phyloP scores from a whole-genome alignment of 345 rosid genomes.

The Noccaea bulbosa region DNA sequence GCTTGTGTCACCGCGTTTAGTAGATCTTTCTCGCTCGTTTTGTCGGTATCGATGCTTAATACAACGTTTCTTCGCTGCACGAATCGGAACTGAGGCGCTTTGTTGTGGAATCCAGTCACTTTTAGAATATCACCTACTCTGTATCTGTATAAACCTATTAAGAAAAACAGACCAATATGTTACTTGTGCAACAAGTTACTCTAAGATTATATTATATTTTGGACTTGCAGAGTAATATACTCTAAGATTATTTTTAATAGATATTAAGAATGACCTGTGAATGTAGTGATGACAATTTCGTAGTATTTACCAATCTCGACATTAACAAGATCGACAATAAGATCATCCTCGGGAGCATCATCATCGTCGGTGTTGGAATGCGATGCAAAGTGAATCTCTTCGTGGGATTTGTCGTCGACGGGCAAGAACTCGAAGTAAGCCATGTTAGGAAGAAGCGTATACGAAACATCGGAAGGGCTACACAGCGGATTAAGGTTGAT shows the following conservation, averaged over 20 bases:
- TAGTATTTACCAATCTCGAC: constrained; percentile 75
- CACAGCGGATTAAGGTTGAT: constrained; percentile 78
- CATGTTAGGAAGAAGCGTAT: constrained; percentile 91
- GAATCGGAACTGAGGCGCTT: constrained; percentile 86
- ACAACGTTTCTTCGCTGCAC: constrained; percentile 82
- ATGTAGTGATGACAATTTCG: constrained; percentile 90
- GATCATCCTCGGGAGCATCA: constrained; percentile 52
- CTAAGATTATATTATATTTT: not conserved
- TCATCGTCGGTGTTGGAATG: constrained; percentile 51
- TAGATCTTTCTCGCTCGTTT: constrained; percentile 90
- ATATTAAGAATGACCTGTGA: constrained; percentile 58
- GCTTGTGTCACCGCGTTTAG: constrained; percentile 79
- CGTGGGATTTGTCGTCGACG: constrained; percentile 55
- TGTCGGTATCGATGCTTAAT: constrained; percentile 84
- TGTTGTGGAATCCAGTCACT: constrained; percentile 82
- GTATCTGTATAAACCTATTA: constrained; percentile 76
- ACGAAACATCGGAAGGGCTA: constrained; percentile 80
- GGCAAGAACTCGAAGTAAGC: constrained; percentile 92
- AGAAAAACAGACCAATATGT: not conserved
- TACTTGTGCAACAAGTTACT: constrained; percentile 35
- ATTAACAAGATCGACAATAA: constrained; percentile 69
- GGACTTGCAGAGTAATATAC: not conserved
- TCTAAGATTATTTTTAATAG: not conserved
- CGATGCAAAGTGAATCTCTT: constrained; percentile 34
- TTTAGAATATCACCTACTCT: constrained; percentile 89